Evolutionary conservation across 192 early-diverging fungal genomes (phyloP).

Genomic region (Jimgerdemannia flammicorona): DNA sequence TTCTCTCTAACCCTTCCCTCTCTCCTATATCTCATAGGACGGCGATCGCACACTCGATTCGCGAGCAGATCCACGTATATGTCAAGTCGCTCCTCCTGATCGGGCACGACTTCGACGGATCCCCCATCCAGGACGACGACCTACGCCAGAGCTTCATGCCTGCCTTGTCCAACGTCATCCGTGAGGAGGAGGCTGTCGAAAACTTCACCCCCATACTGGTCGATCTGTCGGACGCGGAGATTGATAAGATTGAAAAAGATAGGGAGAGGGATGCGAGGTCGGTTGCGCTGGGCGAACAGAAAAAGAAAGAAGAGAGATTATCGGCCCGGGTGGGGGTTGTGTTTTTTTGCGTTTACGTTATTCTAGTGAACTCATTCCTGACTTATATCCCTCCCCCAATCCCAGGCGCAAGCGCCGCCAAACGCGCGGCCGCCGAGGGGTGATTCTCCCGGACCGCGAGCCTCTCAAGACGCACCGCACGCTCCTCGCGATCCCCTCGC

Average conservation of each 20-base stretch:
- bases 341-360: not conserved
- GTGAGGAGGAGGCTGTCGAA: conserved; percentile 44
- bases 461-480: conserved; percentile 61
- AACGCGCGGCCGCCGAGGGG: conserved; percentile 63
- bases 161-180: conserved; percentile 45
- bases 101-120: conserved; percentile 76
- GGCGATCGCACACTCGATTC: conserved; percentile 88
- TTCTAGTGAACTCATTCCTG: not conserved
- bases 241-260: conserved; percentile 83
- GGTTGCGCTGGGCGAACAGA: not conserved
- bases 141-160: conserved; percentile 68
- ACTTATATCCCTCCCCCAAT: conserved; percentile 1
- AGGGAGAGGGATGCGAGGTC: conserved; percentile 70
- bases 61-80: conserved; percentile 87
- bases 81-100: conserved; percentile 80
- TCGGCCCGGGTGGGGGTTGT: too few species aligned
- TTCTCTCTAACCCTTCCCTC: conserved; percentile 5
- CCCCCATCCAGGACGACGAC: conserved; percentile 75
- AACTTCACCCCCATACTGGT: conserved; percentile 62
- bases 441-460: conserved; percentile 68
- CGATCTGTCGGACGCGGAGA: conserved; percentile 63
- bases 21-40: conserved; percentile 45
- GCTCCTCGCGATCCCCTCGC: conserved; percentile 36
- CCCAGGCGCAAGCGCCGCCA: conserved; percentile 83
- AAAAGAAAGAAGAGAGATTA: too few species aligned